Conservation (phyloP, 129 eudicot species). For the Calendula officinalis region DNA sequence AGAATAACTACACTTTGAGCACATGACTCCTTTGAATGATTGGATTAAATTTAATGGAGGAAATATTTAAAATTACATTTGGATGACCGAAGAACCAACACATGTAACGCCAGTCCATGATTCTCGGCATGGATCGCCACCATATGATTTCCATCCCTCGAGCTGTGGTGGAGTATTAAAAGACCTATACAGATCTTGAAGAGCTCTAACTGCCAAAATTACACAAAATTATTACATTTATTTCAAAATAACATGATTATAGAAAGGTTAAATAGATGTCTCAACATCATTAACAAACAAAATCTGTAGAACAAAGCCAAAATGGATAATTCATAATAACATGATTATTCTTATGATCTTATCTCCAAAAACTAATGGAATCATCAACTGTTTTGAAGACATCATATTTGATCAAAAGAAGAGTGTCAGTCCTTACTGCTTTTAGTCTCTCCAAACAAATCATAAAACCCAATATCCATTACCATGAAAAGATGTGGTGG, state of each 20-base stretch:
- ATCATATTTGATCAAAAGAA: slow-evolving; percentile 9
- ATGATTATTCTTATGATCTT: neutral
- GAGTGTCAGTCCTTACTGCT: neutral
- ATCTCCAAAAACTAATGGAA: neutral
- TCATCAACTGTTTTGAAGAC: neutral
- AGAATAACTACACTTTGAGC: neutral
- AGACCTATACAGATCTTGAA: slow-evolving; percentile 69
- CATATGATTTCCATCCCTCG: slow-evolving; percentile 58
- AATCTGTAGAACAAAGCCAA: slow-evolving; percentile 11
- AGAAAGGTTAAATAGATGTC: neutral
- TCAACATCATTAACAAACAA: slow-evolving; percentile 1
- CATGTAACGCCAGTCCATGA: slow-evolving; percentile 78
- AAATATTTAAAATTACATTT: slow-evolving; percentile 44
- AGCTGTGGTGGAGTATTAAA: slow-evolving; percentile 67
- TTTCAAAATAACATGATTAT: neutral
- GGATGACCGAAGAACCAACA: slow-evolving; percentile 55
- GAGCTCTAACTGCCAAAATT: slow-evolving; percentile 58
- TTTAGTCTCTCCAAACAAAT: neutral
- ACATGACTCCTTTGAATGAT: slow-evolving; percentile 1
- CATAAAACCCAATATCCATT: slow-evolving; percentile 9
- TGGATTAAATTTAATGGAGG: slow-evolving; percentile 3
- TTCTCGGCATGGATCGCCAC: slow-evolving; percentile 86
- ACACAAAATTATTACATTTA: slow-evolving; percentile 8
- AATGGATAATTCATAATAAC: neutral
- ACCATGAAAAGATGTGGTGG: neutral